Conservation (phyloP, 106 monocot species). For the Iris macrosiphon region DNA sequence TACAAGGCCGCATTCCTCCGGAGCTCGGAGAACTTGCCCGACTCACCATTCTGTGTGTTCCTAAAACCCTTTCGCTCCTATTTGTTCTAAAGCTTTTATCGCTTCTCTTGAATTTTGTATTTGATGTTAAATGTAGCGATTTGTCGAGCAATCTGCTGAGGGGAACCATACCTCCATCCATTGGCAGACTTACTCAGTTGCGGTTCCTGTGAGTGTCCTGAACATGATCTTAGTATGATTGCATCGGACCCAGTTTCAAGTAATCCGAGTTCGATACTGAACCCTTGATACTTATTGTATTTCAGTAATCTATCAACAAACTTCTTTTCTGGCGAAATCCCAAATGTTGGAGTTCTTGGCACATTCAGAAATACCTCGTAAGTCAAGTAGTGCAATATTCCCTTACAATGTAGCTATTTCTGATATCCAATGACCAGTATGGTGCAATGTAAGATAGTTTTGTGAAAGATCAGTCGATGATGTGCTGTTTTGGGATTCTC, state of each 20-base stretch:
- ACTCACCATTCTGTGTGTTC: conserved; percentile 69
- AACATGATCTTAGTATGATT: neutral
- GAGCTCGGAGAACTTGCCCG: conserved; percentile 62
- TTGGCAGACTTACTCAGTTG: conserved; percentile 52
- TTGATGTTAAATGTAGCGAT: conserved; percentile 48
- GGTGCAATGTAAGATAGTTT: too few relatives aligned
- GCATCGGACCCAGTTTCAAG: neutral
- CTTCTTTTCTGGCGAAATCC: conserved; percentile 95
- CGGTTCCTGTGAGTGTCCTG: conserved; percentile 67
- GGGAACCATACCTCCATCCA: conserved; percentile 77
- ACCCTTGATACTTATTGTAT: neutral
- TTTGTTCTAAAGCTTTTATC: neutral
- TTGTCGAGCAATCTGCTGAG: conserved; percentile 83
- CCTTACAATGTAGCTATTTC: too few relatives aligned
- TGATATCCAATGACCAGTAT: too few relatives aligned
- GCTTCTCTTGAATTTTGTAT: neutral
- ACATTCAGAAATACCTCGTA: conserved; percentile 86
- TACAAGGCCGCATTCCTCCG: conserved; percentile 81
- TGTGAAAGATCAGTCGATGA: too few relatives aligned
- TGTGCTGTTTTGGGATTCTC: too few relatives aligned
- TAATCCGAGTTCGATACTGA: neutral
- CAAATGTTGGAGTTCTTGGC: conserved; percentile 76
- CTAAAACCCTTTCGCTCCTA: neutral
- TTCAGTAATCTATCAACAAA: conserved; percentile 90
- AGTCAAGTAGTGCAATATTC: conserved; percentile 6